These are phyloP conservation scores for Amborella trichopoda DNA, from an alignment of 164 flowering plant genomes.

Conservation along the genomic window DNA sequence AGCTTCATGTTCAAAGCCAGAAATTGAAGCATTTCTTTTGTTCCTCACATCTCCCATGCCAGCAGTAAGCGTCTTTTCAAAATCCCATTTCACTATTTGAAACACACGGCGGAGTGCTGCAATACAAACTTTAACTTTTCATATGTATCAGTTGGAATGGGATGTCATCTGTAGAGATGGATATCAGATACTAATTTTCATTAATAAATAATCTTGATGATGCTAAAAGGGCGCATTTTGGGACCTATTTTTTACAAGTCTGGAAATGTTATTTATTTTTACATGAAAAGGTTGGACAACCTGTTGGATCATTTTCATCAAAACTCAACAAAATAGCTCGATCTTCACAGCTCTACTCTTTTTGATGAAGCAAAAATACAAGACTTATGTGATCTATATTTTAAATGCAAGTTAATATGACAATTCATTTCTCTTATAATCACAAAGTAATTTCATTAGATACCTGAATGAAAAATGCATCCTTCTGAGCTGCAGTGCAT, in stretches of 20 bases:
- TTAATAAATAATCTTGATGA: too few species aligned
- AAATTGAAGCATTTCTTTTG: conserved; percentile 27
- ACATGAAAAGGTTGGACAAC: too few species aligned
- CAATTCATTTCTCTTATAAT: neutral
- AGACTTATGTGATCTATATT: neutral
- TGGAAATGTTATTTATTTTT: neutral
- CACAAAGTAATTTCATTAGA: neutral
- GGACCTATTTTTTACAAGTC: too few species aligned
- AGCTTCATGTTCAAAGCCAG: conserved; percentile 27
- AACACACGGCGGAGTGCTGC: conserved; percentile 78
- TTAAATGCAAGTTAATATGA: neutral
- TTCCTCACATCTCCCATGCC: conserved; percentile 19
- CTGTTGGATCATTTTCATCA: too few species aligned
- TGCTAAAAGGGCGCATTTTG: too few species aligned
- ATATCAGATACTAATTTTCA: too few species aligned
- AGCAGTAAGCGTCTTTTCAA: conserved; percentile 22
- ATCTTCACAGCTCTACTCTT: too few species aligned
- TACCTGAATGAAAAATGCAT: conserved; percentile 74
- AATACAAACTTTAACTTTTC: conserved; percentile 67
- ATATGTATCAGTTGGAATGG: too few species aligned
- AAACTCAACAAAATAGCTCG: too few species aligned
- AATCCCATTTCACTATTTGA: conserved; percentile 91
- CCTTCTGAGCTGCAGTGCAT: conserved; percentile 58
- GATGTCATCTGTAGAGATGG: too few species aligned
- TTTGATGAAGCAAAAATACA: neutral